Conservation (phyloP, 1,284 basidiomycete genomes). For the Pisolithus thermaeus region DNA sequence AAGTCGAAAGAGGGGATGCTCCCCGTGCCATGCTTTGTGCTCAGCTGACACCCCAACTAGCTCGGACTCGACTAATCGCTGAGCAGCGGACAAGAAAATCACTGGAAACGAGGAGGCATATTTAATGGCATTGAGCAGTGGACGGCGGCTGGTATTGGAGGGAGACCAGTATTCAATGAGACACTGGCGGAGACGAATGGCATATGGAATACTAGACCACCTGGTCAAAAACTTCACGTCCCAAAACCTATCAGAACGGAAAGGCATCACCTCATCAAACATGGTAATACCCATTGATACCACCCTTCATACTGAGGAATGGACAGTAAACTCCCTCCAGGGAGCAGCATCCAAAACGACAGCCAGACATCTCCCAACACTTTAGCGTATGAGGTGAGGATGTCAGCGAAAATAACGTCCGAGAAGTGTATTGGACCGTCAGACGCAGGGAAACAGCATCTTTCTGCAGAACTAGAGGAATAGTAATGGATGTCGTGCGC, state of each 20-base stretch:
- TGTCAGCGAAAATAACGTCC: constrained; percentile 92
- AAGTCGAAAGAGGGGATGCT: constrained; percentile 74
- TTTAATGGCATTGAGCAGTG: constrained; percentile 93
- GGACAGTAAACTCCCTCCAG: constrained; percentile 66
- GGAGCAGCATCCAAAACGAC: constrained; percentile 74
- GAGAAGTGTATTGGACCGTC: constrained; percentile 74
- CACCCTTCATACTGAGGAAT: constrained; percentile 59
- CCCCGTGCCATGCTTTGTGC: constrained; percentile 63
- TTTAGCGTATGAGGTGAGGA: constrained; percentile 95
- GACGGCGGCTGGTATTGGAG: constrained; percentile 59
- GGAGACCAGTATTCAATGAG: constrained; percentile 78
- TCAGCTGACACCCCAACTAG: constrained; percentile 42
- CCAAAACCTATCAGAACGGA: background rate
- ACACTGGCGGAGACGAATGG: constrained; percentile 91
- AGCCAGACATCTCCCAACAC: constrained; percentile 94
- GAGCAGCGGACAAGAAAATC: constrained; percentile 88
- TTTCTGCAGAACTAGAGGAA: constrained; percentile 17
- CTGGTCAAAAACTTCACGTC: constrained; percentile 10
- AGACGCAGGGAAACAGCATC: constrained; percentile 68
- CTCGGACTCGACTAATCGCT: constrained; percentile 62
- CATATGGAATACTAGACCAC: constrained; percentile 73
- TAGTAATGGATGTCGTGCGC: constrained; percentile 2
- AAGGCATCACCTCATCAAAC: constrained; percentile 73
- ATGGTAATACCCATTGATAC: constrained; percentile 71
- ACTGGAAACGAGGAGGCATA: constrained; percentile 98